A percentile compares a stretch with the other conserved stretches of the same genome.
These are phyloP conservation scores for Peniophora sp. DNA, from an alignment of 1,284 basidiomycete genomes.

Conservation along the genomic window DNA sequence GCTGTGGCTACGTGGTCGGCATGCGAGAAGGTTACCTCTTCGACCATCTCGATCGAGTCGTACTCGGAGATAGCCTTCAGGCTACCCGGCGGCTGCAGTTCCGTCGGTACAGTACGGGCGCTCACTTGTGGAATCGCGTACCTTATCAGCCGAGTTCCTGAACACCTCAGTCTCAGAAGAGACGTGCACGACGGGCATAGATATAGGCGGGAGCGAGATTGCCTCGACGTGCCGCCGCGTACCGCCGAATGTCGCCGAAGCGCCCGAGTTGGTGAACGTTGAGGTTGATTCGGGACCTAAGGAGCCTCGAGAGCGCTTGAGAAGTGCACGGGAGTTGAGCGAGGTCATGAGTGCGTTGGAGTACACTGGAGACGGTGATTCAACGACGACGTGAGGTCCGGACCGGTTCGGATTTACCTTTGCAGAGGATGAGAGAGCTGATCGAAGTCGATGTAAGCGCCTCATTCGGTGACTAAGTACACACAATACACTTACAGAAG, in stretches of 20 bases:
- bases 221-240: neutral
- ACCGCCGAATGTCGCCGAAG: neutral
- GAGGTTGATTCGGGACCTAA: neutral
- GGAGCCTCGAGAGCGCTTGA: neutral
- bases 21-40: too few relatives aligned
- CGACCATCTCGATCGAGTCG: too few relatives aligned
- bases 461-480: neutral
- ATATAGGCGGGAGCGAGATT: neutral
- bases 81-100: too few relatives aligned
- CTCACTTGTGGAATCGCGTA: too few relatives aligned
- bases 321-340: neutral
- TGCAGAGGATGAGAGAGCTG: neutral
- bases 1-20: too few relatives aligned
- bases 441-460: neutral
- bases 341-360: constrained; percentile 1
- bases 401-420: neutral
- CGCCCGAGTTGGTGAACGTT: neutral
- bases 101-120: too few relatives aligned
- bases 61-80: too few relatives aligned
- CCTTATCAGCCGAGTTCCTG: neutral
- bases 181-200: neutral
- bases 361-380: neutral
- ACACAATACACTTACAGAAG: neutral
- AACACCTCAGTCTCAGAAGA: constrained; percentile 1
- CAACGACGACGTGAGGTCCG: neutral